A percentile compares a stretch with the other conserved stretches of the same genome.
Evolutionary conservation across 2,329 filamentous ascomycete genomes (phyloP).

Genomic region (Aureobasidium namibiae): DNA sequence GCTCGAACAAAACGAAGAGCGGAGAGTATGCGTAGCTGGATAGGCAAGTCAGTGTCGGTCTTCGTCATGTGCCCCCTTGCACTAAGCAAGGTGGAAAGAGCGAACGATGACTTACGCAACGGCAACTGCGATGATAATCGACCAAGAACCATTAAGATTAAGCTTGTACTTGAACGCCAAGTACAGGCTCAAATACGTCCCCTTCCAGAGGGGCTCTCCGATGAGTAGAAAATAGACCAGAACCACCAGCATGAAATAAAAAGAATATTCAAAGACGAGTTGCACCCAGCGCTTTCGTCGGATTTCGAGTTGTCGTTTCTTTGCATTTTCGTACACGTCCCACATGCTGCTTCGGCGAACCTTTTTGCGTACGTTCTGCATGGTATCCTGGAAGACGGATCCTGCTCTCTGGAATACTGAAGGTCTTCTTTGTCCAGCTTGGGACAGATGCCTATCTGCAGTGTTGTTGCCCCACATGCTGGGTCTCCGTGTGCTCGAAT

Average conservation of each 20-base stretch:
- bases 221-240: slow-evolving; percentile 41
- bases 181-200: slow-evolving; percentile 35
- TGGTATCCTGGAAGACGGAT: slow-evolving; percentile 5
- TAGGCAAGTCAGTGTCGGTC: background rate
- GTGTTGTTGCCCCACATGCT: background rate
- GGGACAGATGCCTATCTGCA: background rate
- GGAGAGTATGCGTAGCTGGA: slow-evolving; percentile 19
- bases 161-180: slow-evolving; percentile 33
- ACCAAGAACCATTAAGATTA: slow-evolving; percentile 25
- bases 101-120: slow-evolving; percentile 14
- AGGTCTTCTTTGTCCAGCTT: background rate
- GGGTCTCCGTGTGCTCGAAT: background rate
- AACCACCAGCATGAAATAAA: slow-evolving; percentile 30
- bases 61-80: background rate
- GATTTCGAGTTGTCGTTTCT: slow-evolving; percentile 16
- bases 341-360: slow-evolving; percentile 16
- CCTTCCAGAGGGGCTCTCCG: slow-evolving; percentile 39
- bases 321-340: slow-evolving; percentile 21
- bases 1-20: slow-evolving; percentile 28
- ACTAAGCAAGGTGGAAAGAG: background rate
- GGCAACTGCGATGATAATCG: slow-evolving; percentile 32
- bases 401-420: slow-evolving; percentile 6
- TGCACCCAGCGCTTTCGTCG: slow-evolving; percentile 27
- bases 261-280: slow-evolving; percentile 31
- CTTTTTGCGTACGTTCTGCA: background rate